These are phyloP conservation scores for Akanthomyces dipterigenus DNA, from an alignment of 2,329 filamentous ascomycete species.

Conservation along the genomic window DNA sequence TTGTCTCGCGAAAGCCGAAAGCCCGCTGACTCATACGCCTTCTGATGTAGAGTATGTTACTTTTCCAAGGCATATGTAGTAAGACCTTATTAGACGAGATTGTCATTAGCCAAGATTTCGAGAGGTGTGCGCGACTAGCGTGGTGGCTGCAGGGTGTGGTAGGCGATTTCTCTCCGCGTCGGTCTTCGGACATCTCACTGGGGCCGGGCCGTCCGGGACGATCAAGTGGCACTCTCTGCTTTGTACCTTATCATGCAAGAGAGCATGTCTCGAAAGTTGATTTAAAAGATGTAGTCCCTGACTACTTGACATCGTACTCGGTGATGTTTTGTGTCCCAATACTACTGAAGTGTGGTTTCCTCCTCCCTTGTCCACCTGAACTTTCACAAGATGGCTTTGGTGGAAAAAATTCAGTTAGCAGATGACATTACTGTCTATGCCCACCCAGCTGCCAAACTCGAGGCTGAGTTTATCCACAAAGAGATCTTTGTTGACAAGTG, in stretches of 20 bases:
- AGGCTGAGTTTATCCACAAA: constrained; percentile 18
- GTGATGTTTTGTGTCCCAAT: background rate
- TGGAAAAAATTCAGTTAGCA: background rate
- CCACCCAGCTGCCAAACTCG: background rate
- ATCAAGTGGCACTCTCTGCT: background rate
- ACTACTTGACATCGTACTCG: background rate
- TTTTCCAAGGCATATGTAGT: background rate
- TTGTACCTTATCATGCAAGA: background rate
- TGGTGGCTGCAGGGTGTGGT: background rate
- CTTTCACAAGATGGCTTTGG: background rate
- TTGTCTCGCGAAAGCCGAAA: background rate
- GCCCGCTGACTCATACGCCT: background rate
- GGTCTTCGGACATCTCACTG: constrained; percentile 1
- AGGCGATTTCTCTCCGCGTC: background rate
- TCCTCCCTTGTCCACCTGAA: background rate
- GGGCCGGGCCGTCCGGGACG: background rate
- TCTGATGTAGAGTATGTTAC: background rate
- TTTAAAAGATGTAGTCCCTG: background rate
- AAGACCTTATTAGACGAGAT: background rate
- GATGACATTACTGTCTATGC: background rate
- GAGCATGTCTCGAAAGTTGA: background rate
- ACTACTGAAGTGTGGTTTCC: background rate
- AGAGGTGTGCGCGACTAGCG: background rate
- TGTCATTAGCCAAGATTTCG: background rate
- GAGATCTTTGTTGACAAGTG: constrained; percentile 19